Evolutionary conservation across 2,329 filamentous ascomycete genomes (phyloP).

Genomic region (Huntiella decipiens): DNA sequence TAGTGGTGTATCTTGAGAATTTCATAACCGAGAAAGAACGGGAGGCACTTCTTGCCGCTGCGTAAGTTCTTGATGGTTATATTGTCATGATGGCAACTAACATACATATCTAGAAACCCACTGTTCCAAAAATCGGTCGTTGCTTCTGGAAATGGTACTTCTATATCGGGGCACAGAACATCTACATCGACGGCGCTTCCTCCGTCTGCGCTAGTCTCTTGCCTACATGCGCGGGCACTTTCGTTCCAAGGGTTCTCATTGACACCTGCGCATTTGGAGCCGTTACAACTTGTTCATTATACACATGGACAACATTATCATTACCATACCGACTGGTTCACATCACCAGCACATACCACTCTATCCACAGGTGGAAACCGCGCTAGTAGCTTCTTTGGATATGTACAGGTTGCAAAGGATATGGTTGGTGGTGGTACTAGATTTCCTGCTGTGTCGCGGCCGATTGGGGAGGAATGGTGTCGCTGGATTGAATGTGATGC

Average conservation of each 20-base stretch:
- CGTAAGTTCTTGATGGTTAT: conserved; percentile 17
- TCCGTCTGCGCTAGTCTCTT: conserved; percentile 24
- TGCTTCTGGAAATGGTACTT: conserved; percentile 18
- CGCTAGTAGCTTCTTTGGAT: conserved; percentile 28
- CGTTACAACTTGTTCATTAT: conserved; percentile 30
- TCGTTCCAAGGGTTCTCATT: conserved; percentile 25
- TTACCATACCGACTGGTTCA: conserved; percentile 33
- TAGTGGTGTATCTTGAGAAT: conserved; percentile 29
- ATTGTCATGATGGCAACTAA: conserved; percentile 6
- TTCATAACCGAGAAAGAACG: conserved; percentile 26
- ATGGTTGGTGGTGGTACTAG: conserved; percentile 29
- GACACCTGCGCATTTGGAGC: conserved; percentile 22
- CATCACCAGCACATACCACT: conserved; percentile 20
- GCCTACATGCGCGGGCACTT: conserved; percentile 28
- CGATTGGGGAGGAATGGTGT: conserved; percentile 21
- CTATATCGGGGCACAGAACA: conserved; percentile 22
- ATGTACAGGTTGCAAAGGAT: conserved; percentile 22
- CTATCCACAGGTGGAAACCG: conserved; percentile 25
- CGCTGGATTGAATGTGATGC: conserved; percentile 28
- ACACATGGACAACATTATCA: conserved; percentile 25
- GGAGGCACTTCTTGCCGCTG: conserved; percentile 22
- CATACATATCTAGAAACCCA: conserved; percentile 17
- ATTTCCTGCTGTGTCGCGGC: conserved; percentile 22
- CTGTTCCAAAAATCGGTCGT: conserved; percentile 26
- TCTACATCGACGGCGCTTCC: conserved; percentile 26